Base-by-base conservation (phyloP, 1,139 yeast species). In the Scheffersomyces parashehatae region DNA sequence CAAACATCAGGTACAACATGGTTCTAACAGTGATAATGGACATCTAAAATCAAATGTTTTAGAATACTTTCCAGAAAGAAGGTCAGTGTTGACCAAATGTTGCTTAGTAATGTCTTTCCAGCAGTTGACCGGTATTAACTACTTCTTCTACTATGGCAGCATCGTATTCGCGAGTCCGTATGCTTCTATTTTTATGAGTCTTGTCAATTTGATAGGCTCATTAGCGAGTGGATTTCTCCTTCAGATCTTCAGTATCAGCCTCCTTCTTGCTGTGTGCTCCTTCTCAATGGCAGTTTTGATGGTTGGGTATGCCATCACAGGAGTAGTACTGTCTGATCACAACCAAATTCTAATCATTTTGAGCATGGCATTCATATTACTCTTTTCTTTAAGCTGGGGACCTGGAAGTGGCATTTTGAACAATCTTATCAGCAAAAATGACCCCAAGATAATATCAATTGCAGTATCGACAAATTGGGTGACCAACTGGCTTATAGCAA, bases 91-190 rank as follows among this genome's bases (percentile, higher is more conserved):
- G 36, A 24, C 43, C 28, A 35, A 37, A 34, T 56, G 68, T 41
- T 52, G 61, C 29, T 36, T 46, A 3, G 35, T 68, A 5, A 60
- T 64, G 67, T 52, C 53, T 11, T 58, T 64, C 34, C 73, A 68
- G 48, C 73, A 67, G 47, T 49, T 67, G 34, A 64, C 70, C 0
- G 73, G 73, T 1, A 63, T 68, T 29, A 67, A 65, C 43, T 65
- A 62, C 38, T 65, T 66, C 42, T 68, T 68, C 41, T 68, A 67
- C 47, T 68, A 58, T 43, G 64, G 68, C 11, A 51, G 57, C 4
- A 41, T 47, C 3, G 43, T 67, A 9, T 59, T 66, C 39, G 48
- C 53, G 3, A 40, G 37, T 36, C 54, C 26, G 20, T 36, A 37
- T 15, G 48, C 51, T 9, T 28, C 50, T 4, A 45, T 55, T 7